Percentiles rank a stretch among this genome's conserved stretches.
These are phyloP conservation scores for Coniochaeta hoffmannii DNA, from an alignment of 2,329 filamentous ascomycete genomes.

Conservation along the genomic window DNA sequence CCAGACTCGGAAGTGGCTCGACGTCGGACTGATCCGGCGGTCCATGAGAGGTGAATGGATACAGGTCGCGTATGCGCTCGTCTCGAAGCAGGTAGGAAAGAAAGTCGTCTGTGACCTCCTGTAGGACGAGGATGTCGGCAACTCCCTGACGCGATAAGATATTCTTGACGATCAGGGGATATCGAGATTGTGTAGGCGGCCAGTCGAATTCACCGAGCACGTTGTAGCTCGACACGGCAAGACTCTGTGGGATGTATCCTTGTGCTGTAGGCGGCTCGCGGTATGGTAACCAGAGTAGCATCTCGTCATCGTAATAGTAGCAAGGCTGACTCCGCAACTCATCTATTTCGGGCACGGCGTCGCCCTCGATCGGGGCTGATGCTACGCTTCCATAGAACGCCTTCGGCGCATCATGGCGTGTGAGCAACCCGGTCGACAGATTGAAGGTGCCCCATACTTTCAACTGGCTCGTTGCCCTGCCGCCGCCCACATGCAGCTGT, in stretches of 20 bases:
- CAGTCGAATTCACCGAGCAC: constrained; percentile 43
- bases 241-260: constrained; percentile 7
- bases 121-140: constrained; percentile 44
- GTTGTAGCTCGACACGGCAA: constrained; percentile 42
- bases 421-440: constrained; percentile 15
- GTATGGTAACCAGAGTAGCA: constrained; percentile 12
- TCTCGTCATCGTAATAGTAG: constrained; percentile 15
- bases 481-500: constrained; percentile 19
- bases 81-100: constrained; percentile 46
- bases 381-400: constrained; percentile 12
- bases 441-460: constrained; percentile 46
- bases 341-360: constrained; percentile 6
- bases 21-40: constrained; percentile 43
- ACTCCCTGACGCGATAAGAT: constrained; percentile 32
- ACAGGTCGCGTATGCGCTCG: constrained; percentile 34
- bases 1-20: constrained; percentile 49
- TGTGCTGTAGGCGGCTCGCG: background rate
- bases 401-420: constrained; percentile 14
- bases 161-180: constrained; percentile 34
- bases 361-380: background rate
- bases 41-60: constrained; percentile 50
- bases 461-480: constrained; percentile 39
- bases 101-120: constrained; percentile 60
- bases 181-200: constrained; percentile 33
- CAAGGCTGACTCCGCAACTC: constrained; percentile 6